phyloP scores from a whole-genome alignment of 768 basidiomycete species.

The Termitomyces eurrhizus region DNA sequence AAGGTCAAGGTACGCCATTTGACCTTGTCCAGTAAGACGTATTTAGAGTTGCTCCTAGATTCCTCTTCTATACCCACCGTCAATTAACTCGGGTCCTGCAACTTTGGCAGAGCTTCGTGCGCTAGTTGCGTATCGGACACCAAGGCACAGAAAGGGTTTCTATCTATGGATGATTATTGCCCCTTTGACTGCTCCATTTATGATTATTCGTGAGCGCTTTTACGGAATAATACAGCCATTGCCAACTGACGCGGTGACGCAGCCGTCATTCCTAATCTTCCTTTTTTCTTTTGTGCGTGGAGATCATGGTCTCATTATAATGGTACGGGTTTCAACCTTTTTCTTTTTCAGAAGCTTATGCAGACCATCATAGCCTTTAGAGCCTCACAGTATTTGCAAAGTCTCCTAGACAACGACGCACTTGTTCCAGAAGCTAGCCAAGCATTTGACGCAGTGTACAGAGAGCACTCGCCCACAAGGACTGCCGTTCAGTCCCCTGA shows the following conservation, averaged over 20 bases:
- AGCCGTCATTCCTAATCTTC: constrained; percentile 82
- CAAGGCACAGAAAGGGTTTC: constrained; percentile 64
- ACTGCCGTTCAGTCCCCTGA: background rate
- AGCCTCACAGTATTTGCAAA: constrained; percentile 64
- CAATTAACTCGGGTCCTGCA: constrained; percentile 28
- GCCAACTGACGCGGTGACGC: background rate
- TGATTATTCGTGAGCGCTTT: constrained; percentile 62
- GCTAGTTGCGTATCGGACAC: constrained; percentile 51
- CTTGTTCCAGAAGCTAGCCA: constrained; percentile 54
- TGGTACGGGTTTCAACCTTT: constrained; percentile 36
- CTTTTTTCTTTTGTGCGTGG: constrained; percentile 85
- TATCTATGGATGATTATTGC: constrained; percentile 60
- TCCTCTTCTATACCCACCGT: constrained; percentile 58
- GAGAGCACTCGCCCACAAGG: constrained; percentile 15
- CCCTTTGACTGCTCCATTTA: constrained; percentile 74
- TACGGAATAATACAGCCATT: background rate
- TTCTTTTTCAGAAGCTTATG: background rate
- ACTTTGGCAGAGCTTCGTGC: constrained; percentile 45
- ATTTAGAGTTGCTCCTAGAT: constrained; percentile 40
- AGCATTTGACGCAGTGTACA: constrained; percentile 57
- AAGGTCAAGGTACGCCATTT: constrained; percentile 6
- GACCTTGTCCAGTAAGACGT: background rate
- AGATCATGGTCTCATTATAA: constrained; percentile 82
- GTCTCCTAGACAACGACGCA: constrained; percentile 49
- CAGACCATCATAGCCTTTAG: constrained; percentile 51